phyloP scores from a whole-genome alignment of 306 rosid genomes.

The Castanea mollissima region DNA sequence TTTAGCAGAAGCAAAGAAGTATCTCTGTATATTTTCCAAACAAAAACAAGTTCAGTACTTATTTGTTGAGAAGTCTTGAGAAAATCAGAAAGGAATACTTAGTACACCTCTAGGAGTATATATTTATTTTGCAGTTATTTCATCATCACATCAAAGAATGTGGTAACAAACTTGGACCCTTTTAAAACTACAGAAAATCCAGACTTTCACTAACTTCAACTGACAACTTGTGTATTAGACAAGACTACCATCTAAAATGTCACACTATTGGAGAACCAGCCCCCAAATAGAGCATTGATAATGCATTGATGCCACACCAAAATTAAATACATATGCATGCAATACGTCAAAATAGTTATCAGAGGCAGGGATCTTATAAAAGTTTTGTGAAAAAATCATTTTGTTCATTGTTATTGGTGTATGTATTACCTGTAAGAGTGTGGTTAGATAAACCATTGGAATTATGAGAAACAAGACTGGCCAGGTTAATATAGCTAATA shows the following conservation, averaged over 20 bases:
- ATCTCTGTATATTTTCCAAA: constrained; percentile 1
- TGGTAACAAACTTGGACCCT: not conserved
- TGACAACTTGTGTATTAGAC: not conserved
- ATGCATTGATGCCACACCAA: not conserved
- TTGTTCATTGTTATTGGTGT: not conserved
- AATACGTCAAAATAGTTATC: not conserved
- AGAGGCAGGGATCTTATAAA: not conserved
- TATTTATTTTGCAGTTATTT: not conserved
- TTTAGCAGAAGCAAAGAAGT: constrained; percentile 27
- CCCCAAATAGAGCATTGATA: too few species aligned
- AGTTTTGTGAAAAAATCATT: not conserved
- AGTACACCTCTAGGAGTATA: too few species aligned
- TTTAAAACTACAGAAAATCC: not conserved
- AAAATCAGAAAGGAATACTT: too few species aligned
- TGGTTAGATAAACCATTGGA: constrained; percentile 38
- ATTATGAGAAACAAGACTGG: constrained; percentile 46
- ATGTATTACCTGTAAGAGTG: constrained; percentile 43
- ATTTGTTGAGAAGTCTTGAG: too few species aligned
- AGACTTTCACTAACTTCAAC: not conserved
- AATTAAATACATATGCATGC: not conserved
- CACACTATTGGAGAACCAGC: too few species aligned
- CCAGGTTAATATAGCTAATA: constrained; percentile 51
- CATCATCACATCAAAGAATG: not conserved
- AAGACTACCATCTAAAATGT: not conserved
- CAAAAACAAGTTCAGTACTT: not conserved